These are phyloP conservation scores for Apiospora sp. DNA, from an alignment of 2,329 filamentous ascomycete species.

Conservation along the genomic window DNA sequence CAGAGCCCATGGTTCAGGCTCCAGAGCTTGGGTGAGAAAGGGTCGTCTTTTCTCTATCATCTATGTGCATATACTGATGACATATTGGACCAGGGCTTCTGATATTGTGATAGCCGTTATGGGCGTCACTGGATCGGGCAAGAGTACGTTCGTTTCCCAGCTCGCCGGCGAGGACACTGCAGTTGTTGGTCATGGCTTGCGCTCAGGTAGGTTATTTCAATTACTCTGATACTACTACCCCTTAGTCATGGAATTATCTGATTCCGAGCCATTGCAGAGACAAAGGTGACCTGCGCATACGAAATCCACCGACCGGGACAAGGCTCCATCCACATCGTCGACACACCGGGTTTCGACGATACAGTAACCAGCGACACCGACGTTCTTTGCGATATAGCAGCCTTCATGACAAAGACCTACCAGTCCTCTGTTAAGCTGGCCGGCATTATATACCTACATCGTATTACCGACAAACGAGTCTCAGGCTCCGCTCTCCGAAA, in stretches of 20 bases:
- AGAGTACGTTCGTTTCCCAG: not conserved
- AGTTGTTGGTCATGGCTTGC: no score
- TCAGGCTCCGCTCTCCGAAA: slow-evolving; percentile 32
- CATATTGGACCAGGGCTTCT: not conserved
- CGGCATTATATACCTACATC: slow-evolving; percentile 45
- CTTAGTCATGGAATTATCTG: no score
- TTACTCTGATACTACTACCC: no score
- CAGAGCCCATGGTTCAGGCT: no score
- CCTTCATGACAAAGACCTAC: slow-evolving; percentile 37
- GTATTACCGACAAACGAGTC: slow-evolving; percentile 40
- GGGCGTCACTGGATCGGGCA: not conserved
- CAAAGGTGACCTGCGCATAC: no score
- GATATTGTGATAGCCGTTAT: not conserved
- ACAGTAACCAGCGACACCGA: slow-evolving; percentile 38
- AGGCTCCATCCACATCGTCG: slow-evolving; percentile 36
- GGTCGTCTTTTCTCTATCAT: no score
- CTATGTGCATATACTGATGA: not conserved
- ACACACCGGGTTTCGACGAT: slow-evolving; percentile 46
- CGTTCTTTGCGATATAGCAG: slow-evolving; percentile 41
- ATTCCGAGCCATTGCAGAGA: no score
- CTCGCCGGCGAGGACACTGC: not conserved
- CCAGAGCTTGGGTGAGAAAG: no score
- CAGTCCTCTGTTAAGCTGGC: slow-evolving; percentile 34
- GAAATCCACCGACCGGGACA: no score
- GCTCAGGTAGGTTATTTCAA: no score